Evolutionary conservation across 306 rosid species (phyloP).

Genomic region (Gynostemma pentaphyllum): DNA sequence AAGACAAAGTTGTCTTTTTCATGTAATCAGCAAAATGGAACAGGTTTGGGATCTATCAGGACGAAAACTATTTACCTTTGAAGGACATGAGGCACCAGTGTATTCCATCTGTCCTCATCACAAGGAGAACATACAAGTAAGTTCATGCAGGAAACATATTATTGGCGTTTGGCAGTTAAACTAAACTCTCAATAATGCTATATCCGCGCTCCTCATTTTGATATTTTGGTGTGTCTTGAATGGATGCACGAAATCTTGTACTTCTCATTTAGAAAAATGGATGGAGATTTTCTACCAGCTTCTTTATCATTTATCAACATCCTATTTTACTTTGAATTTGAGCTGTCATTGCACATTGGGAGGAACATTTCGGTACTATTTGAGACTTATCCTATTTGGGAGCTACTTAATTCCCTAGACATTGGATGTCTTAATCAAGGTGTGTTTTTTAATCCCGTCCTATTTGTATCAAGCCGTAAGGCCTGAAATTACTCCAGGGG

Average conservation of each 20-base stretch:
- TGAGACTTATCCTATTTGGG: not conserved
- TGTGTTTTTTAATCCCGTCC: not conserved
- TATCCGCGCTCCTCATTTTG: not conserved
- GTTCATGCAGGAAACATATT: conserved; percentile 1
- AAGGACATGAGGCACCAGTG: conserved; percentile 80
- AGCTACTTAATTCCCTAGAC: not conserved
- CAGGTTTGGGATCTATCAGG: conserved; percentile 85
- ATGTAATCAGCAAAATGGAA: conserved; percentile 20
- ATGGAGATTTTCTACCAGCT: not conserved
- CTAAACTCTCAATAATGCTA: not conserved
- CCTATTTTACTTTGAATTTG: not conserved
- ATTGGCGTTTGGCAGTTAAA: not conserved
- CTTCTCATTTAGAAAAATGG: not conserved
- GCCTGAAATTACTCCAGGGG: conserved; percentile 1
- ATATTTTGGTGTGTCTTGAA: not conserved
- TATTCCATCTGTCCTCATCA: conserved; percentile 91
- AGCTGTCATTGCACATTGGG: conserved; percentile 1
- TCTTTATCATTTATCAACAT: not conserved
- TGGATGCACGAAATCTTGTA: not conserved
- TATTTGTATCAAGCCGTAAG: not conserved
- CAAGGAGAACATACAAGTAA: conserved; percentile 76
- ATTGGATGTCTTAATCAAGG: not conserved
- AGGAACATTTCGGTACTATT: not conserved
- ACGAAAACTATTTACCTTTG: conserved; percentile 50
- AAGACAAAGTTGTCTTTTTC: conserved; percentile 10